phyloP scores from a whole-genome alignment of 768 basidiomycete species.

The Mycena haematopus region DNA sequence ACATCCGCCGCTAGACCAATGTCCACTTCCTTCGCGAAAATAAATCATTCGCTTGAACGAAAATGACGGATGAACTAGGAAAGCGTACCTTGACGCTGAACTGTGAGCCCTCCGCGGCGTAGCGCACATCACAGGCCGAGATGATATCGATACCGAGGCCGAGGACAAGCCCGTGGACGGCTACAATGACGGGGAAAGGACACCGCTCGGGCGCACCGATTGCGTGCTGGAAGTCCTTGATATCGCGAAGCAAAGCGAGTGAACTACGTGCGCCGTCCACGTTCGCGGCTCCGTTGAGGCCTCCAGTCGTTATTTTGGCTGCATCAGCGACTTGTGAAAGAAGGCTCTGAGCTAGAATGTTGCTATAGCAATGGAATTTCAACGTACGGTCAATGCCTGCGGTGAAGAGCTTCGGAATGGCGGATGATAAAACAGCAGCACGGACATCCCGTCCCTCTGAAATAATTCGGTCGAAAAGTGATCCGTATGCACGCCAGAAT shows the following conservation, averaged over 20 bases:
- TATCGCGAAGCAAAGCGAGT: constrained; percentile 40
- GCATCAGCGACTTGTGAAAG: constrained; percentile 24
- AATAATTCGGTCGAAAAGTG: constrained; percentile 51
- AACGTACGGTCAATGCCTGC: constrained; percentile 67
- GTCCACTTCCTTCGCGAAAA: constrained; percentile 71
- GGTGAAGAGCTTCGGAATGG: constrained; percentile 60
- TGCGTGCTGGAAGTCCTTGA: constrained; percentile 57
- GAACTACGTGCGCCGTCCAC: constrained; percentile 50
- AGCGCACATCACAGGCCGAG: constrained; percentile 63
- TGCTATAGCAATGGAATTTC: no score
- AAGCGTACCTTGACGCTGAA: constrained; percentile 61
- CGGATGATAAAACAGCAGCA: constrained; percentile 62
- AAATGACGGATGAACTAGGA: background rate
- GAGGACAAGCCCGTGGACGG: constrained; percentile 60
- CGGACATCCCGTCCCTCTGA: constrained; percentile 49
- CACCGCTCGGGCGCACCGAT: constrained; percentile 61
- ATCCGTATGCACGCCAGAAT: constrained; percentile 62
- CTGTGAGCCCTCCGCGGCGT: constrained; percentile 49
- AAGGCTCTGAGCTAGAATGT: background rate
- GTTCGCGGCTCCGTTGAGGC: background rate
- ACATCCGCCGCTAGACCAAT: constrained; percentile 89
- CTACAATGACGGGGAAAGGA: constrained; percentile 66
- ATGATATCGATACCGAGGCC: constrained; percentile 69
- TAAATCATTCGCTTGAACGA: background rate
- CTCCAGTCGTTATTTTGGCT: constrained; percentile 17